Conservation (phyloP, 2,329 filamentous ascomycete genomes). For the Monascus ruber region DNA sequence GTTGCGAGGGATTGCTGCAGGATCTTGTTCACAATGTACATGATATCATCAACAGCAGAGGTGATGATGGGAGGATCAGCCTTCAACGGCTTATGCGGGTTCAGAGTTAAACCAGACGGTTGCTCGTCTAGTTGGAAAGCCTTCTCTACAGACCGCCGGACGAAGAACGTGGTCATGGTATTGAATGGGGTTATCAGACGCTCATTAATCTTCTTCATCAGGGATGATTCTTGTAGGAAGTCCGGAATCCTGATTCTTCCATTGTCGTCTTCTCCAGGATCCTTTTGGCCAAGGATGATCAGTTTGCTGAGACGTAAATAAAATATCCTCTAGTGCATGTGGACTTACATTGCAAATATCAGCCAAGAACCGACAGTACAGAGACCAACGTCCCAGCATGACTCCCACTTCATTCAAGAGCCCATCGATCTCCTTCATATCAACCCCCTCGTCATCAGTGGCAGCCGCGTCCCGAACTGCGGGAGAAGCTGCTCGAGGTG, state of each 20-base stretch:
- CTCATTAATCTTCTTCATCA: conserved; percentile 65
- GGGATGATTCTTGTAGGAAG: conserved; percentile 65
- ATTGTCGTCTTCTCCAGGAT: conserved; percentile 41
- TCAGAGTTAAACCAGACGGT: conserved; percentile 67
- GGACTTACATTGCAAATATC: conserved; percentile 66
- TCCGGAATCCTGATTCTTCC: conserved; percentile 55
- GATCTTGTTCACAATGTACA: conserved; percentile 96
- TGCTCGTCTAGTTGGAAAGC: conserved; percentile 93
- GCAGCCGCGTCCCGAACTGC: conserved; percentile 48
- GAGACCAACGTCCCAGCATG: conserved; percentile 87
- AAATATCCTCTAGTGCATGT: conserved; percentile 4
- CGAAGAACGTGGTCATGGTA: conserved; percentile 89
- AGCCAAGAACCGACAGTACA: conserved; percentile 82
- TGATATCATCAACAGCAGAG: conserved; percentile 92
- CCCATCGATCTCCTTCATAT: conserved; percentile 92
- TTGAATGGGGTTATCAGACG: conserved; percentile 76
- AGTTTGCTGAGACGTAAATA: not conserved
- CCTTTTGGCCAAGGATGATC: conserved; percentile 26
- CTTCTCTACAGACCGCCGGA: conserved; percentile 90
- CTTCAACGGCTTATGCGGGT: conserved; percentile 57
- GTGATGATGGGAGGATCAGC: conserved; percentile 83
- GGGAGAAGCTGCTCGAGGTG: conserved; percentile 65
- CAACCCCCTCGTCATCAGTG: conserved; percentile 83
- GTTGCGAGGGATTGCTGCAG: conserved; percentile 79
- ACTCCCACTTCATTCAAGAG: conserved; percentile 77